These are phyloP conservation scores for Mentha longifolia DNA, from an alignment of 257 asterid genomes.

Conservation along the genomic window DNA sequence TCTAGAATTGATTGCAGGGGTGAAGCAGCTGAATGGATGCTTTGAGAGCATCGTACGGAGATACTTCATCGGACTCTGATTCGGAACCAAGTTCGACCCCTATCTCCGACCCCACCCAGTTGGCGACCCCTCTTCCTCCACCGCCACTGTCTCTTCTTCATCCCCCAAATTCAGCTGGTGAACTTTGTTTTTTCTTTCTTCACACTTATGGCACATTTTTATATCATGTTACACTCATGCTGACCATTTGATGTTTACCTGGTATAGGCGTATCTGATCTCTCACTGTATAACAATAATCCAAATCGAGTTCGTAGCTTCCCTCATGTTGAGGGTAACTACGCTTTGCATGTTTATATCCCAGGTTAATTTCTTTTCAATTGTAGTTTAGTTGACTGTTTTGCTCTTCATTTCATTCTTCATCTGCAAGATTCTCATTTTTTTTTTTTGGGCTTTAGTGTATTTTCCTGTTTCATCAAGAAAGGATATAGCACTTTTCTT, in stretches of 20 bases:
- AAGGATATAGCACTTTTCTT: slow-evolving; percentile 62
- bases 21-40: slow-evolving; percentile 65
- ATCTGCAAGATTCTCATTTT: neutral
- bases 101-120: slow-evolving; percentile 35
- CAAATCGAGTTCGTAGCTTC: slow-evolving; percentile 74
- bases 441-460: slow-evolving; percentile 46
- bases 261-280: slow-evolving; percentile 53
- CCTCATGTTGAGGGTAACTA: slow-evolving; percentile 92
- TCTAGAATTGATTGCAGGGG: neutral
- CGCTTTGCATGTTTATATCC: slow-evolving; percentile 89
- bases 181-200: neutral
- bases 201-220: neutral
- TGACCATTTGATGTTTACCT: slow-evolving; percentile 47
- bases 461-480: slow-evolving; percentile 60
- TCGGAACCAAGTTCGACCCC: slow-evolving; percentile 40
- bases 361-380: slow-evolving; percentile 52
- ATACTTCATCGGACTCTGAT: slow-evolving; percentile 66
- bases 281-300: slow-evolving; percentile 34
- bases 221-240: slow-evolving; percentile 8
- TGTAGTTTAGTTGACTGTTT: neutral
- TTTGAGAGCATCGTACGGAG: slow-evolving; percentile 76
- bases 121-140: slow-evolving; percentile 65
- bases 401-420: slow-evolving; percentile 19
- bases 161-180: slow-evolving; percentile 64
- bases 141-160: slow-evolving; percentile 78